Base-by-base conservation (phyloP, 139 green algal species). In the Chlorella sp. region DNA sequence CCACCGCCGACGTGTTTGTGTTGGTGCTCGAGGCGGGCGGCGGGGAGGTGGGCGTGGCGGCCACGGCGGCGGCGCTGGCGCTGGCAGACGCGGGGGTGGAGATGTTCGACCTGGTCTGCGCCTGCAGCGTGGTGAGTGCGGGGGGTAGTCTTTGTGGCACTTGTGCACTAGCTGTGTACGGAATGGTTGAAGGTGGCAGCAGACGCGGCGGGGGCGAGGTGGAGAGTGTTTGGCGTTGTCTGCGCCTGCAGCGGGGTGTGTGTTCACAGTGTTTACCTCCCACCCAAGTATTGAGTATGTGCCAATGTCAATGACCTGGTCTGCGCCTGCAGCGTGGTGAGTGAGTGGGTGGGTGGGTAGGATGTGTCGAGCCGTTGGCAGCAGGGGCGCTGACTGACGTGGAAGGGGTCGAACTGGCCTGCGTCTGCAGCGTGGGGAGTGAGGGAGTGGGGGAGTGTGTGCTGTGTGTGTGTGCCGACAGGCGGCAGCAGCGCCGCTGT, bases 381-480 rank as follows among this genome's bases (percentile, higher is more conserved):
- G 95, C 95, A 15, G 93, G 97, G 60, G 96, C 96, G 7, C n/a
- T n/a, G n/a, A n/a, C n/a, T n/a, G 95, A 95, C 16, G 92, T 98
- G 0, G 91, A 94, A 68, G 89, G 97, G 91, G 88, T 89, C 34
- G 96, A 98, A 88, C 78, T 98, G 1, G 94, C 97, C 3, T 81
- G 94, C 11, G 93, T 94, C 15, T 94, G 86, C 89, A 93, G 32
- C 30, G 88, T 97, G 90, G 93, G 95, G 87, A 83, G 91, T 16
- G 26, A n/a, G n/a, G n/a, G n/a, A 71, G 39, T 11, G 32, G 21
- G 30, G n/a, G n/a, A n/a, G n/a, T n/a, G n/a, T n/a, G n/a, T n/a
- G n/a, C n/a, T n/a, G n/a, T n/a, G n/a, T n/a, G n/a, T 83, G 78
- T 83, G 76, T 28, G 9, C n/a, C n/a, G n/a, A n/a, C n/a, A n/a